Conservation (phyloP, 257 asterid genomes). For the Solanum bulbocastanum region DNA sequence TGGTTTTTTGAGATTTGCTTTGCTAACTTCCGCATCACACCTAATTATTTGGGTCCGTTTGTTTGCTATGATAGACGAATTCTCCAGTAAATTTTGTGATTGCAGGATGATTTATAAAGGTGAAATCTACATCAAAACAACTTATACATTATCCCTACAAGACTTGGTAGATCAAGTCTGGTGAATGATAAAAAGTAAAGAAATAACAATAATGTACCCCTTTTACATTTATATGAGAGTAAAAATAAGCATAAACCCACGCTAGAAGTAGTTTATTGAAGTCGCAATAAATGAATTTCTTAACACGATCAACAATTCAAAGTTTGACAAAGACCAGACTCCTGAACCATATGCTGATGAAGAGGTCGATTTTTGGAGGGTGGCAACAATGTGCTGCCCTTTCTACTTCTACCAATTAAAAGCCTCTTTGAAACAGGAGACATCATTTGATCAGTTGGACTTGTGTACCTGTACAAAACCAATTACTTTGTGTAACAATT, state of each 20-base stretch:
- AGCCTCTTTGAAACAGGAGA: constrained; percentile 57
- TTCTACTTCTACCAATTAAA: constrained; percentile 27
- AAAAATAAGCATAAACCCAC: not conserved
- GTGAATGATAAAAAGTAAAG: not conserved
- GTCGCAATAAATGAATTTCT: not conserved
- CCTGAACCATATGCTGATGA: constrained; percentile 13
- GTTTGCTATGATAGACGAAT: not conserved
- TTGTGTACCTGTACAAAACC: constrained; percentile 33
- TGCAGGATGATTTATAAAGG: not conserved
- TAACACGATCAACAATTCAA: constrained; percentile 2
- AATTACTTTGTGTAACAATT: not conserved
- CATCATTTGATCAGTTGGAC: constrained; percentile 70
- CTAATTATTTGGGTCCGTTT: not conserved
- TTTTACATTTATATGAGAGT: not conserved
- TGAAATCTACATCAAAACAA: not conserved
- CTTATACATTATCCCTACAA: not conserved
- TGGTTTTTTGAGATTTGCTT: rapidly evolving
- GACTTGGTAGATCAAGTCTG: not conserved
- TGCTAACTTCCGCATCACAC: not conserved
- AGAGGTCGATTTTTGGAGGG: constrained; percentile 28
- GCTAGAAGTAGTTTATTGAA: not conserved
- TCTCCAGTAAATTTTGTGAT: not conserved
- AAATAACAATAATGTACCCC: not conserved
- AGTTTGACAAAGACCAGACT: constrained; percentile 1
- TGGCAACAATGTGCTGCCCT: constrained; percentile 36